phyloP scores from a whole-genome alignment of 768 basidiomycete species.

The Boletales sp. region DNA sequence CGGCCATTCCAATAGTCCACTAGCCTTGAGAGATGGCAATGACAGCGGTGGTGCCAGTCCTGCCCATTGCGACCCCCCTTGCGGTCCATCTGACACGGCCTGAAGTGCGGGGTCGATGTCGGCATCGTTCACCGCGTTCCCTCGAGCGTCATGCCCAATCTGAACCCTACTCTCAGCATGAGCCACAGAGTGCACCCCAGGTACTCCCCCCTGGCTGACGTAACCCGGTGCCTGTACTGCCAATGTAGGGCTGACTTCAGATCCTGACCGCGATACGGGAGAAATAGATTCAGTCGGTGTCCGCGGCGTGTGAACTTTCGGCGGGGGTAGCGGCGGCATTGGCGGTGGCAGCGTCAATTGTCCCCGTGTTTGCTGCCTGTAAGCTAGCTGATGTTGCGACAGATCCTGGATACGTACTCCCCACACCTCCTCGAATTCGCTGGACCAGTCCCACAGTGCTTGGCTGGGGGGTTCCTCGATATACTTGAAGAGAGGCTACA shows the following conservation, averaged over 20 bases:
- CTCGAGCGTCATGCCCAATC: conserved; percentile 20
- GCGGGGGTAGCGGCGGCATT: conserved; percentile 31
- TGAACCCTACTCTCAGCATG: conserved; percentile 17
- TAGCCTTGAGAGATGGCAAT: conserved; percentile 71
- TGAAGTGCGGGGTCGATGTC: conserved; percentile 34
- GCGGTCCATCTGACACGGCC: conserved; percentile 17
- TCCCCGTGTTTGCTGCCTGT: conserved; percentile 13
- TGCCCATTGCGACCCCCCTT: conserved; percentile 13
- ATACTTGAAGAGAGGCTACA: conserved; percentile 66
- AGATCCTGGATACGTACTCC: conserved; percentile 56
- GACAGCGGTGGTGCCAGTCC: conserved; percentile 33
- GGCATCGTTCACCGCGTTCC: conserved; percentile 24
- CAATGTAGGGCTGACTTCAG: conserved; percentile 15
- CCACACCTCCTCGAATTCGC: conserved; percentile 63
- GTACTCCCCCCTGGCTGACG: conserved; percentile 31
- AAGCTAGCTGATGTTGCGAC: conserved; percentile 26
- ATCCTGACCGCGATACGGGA: conserved; percentile 17
- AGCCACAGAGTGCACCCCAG: conserved; percentile 27
- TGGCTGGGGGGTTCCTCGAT: conserved; percentile 50
- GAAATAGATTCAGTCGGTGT: conserved; percentile 15
- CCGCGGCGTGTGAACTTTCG: conserved; percentile 15
- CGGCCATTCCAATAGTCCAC: conserved; percentile 61
- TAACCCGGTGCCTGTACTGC: conserved; percentile 27
- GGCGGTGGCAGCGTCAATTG: conserved; percentile 24
- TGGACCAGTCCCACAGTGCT: conserved; percentile 54